These are phyloP conservation scores for Tolypocladium endophyticum DNA, from an alignment of 2,329 filamentous ascomycete species.

Conservation along the genomic window DNA sequence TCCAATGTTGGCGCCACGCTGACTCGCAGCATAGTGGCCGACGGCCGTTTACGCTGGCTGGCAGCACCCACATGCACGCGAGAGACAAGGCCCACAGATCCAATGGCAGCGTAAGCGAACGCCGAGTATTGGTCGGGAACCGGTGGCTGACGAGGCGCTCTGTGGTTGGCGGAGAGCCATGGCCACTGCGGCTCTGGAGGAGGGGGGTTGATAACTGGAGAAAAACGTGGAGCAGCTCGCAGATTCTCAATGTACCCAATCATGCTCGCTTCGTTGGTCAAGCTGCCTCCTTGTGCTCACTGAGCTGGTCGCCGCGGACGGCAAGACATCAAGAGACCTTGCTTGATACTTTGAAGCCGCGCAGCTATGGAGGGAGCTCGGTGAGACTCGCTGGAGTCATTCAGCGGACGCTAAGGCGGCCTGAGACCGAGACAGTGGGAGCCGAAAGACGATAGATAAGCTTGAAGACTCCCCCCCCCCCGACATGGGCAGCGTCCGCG, in stretches of 20 bases:
- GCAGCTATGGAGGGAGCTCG: neutral
- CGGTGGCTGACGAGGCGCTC: neutral
- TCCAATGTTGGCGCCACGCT: constrained; percentile 1
- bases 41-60: neutral
- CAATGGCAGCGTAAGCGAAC: neutral
- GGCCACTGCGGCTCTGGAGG: neutral
- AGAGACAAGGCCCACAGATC: neutral
- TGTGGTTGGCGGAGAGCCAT: neutral
- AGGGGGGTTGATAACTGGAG: neutral
- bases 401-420: neutral
- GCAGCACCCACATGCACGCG: neutral
- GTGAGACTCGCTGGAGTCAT: neutral
- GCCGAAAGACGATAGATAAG: neutral
- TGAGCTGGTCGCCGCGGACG: neutral
- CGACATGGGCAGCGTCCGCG: neutral
- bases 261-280: neutral
- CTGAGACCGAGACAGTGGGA: neutral
- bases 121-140: neutral
- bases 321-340: too few relatives aligned
- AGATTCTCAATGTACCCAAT: neutral
- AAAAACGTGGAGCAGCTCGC: neutral
- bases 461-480: neutral
- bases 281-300: neutral
- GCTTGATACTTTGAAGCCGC: neutral
- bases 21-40: neutral